These are phyloP conservation scores for Grosmannia huntii DNA, from an alignment of 2,329 filamentous ascomycete genomes.

Conservation along the genomic window DNA sequence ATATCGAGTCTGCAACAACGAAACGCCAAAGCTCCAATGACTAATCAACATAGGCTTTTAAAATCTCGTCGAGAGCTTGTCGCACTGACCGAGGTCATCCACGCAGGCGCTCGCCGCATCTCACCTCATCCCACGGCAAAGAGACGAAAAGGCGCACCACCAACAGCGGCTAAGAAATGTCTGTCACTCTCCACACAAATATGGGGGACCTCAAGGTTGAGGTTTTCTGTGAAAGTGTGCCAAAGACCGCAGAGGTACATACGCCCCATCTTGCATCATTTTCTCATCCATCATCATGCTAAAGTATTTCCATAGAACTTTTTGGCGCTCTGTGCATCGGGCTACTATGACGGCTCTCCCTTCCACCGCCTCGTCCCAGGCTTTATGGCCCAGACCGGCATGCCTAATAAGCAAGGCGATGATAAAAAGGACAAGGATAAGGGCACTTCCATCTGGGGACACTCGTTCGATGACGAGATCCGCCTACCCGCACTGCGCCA, in stretches of 20 bases:
- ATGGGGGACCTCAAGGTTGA: conserved; percentile 89
- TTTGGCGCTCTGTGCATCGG: conserved; percentile 70
- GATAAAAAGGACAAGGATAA: conserved; percentile 30
- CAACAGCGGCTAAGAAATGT: conserved; percentile 29
- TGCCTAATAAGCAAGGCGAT: conserved; percentile 29
- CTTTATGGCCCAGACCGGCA: conserved; percentile 74
- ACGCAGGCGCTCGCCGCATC: background rate
- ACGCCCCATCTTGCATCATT: background rate
- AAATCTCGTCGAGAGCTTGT: background rate
- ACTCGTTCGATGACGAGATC: conserved; percentile 70
- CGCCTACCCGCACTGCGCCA: conserved; percentile 51
- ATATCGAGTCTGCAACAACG: too few species aligned
- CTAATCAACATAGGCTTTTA: background rate
- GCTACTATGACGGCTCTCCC: conserved; percentile 61
- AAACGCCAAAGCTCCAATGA: background rate
- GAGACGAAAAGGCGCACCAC: background rate
- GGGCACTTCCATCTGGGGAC: conserved; percentile 61
- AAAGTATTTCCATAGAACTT: conserved; percentile 50
- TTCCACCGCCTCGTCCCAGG: conserved; percentile 70
- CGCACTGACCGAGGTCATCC: background rate
- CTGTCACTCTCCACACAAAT: conserved; percentile 70
- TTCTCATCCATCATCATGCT: background rate
- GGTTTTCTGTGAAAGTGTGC: conserved; percentile 88
- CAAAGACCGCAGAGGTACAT: conserved; percentile 73
- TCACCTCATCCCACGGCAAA: background rate